Conservation (phyloP, 371 early-diverging fungal genomes). For the Saksenaea vasiformis region DNA sequence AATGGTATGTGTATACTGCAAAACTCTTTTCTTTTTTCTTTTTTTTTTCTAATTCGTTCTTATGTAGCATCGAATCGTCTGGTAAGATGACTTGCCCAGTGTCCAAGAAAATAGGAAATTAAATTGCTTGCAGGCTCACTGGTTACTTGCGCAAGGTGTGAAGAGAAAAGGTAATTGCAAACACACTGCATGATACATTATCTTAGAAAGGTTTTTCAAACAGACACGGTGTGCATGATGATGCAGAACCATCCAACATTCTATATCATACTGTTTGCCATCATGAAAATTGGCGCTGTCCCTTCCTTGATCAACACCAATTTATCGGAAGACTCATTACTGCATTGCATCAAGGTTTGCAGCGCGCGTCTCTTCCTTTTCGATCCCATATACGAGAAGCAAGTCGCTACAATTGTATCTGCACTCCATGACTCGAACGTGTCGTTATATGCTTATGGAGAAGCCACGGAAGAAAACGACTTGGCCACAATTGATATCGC, state of each 20-base stretch:
- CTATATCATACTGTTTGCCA: constrained; percentile 27
- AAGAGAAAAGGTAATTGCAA: constrained; percentile 18
- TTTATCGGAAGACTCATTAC: constrained; percentile 24
- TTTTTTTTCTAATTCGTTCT: not conserved
- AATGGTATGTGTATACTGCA: constrained; percentile 17
- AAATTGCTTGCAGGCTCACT: constrained; percentile 20
- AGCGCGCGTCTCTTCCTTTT: constrained; percentile 28
- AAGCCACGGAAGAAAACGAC: constrained; percentile 27
- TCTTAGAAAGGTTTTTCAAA: not conserved
- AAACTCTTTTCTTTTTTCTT: not conserved
- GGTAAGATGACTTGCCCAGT: constrained; percentile 9
- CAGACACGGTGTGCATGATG: constrained; percentile 39
- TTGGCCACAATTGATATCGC: constrained; percentile 23
- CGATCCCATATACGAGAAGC: constrained; percentile 26
- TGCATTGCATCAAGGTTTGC: constrained; percentile 36
- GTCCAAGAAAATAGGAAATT: constrained; percentile 6
- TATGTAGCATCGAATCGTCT: constrained; percentile 17
- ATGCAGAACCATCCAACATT: constrained; percentile 41
- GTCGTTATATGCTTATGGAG: constrained; percentile 29
- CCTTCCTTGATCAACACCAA: constrained; percentile 39
- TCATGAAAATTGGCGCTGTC: constrained; percentile 35
- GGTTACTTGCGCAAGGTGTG: constrained; percentile 25
- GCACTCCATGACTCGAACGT: constrained; percentile 9
- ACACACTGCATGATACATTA: not conserved
- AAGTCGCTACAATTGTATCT: constrained; percentile 21